A percentile compares a stretch with the other conserved stretches of the same genome.
Evolutionary conservation across 2,329 filamentous ascomycete genomes (phyloP).

Genomic region (Penicillium concentricum): DNA sequence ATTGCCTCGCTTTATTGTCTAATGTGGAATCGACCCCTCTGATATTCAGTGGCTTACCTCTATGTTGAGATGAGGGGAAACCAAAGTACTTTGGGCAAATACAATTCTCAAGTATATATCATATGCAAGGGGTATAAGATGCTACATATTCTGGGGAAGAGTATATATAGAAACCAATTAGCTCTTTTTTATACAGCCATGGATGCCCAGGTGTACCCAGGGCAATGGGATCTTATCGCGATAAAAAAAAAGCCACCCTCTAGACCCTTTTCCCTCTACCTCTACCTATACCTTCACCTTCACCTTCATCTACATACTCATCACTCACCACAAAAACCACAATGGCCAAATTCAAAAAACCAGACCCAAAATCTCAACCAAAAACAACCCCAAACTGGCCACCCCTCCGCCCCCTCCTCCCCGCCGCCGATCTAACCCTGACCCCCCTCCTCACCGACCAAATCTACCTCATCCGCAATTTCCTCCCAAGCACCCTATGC

Average conservation of each 20-base stretch:
- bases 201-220: too few relatives aligned
- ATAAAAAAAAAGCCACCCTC: background rate
- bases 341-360: constrained; percentile 19
- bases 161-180: background rate
- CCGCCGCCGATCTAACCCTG: constrained; percentile 62
- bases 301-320: background rate
- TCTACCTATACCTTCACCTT: background rate
- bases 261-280: background rate
- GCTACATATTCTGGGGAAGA: background rate
- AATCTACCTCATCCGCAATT: constrained; percentile 69
- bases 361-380: constrained; percentile 14
- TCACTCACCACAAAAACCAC: background rate
- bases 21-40: constrained; percentile 16
- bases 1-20: background rate
- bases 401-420: constrained; percentile 65
- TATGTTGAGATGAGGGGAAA: constrained; percentile 7
- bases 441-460: constrained; percentile 61
- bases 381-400: constrained; percentile 64
- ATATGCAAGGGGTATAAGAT: background rate
- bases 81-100: background rate
- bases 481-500: constrained; percentile 74
- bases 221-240: background rate
- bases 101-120: background rate
- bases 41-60: constrained; percentile 15
- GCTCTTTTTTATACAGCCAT: too few relatives aligned